Base-by-base conservation (phyloP, 2,329 filamentous ascomycete species). In the Arthrobotrys pseudoclavata region DNA sequence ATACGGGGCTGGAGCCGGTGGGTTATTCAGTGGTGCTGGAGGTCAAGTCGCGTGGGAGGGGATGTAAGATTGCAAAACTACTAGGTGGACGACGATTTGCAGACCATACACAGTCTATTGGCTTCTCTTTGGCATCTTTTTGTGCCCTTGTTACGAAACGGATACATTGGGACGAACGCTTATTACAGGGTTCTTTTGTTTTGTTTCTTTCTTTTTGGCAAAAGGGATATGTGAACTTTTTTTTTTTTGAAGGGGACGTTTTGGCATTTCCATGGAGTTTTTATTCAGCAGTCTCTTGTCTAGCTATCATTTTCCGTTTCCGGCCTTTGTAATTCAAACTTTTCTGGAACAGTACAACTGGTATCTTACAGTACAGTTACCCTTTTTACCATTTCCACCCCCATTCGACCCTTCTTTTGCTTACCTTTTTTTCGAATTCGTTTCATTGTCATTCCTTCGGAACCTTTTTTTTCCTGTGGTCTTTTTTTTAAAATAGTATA, bases 191-290 rank as follows among this genome's bases (percentile, higher is more conserved):
- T 48, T 63, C 26, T 9, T 50, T 24, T 24, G 24, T 24, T 13
- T 13, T 50, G 9, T 50, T 50, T 34, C 9, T 63, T 50, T 20
- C n/a, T 48, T 48, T 31, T 34, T 63, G 31, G 31, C 62, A 42
- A 40, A 24, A 26, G 47, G 47, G 31, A 64, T 20, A 31, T 31
- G 60, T 42, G 18, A 45, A 40, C 37, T 15, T 40, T 9, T 45
- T 45, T 12, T 26, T 6, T 26, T 62, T 62, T 7, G 24, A 63
- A 48, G 52, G 42, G 50, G 22, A 20, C 40, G 37, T 67, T 74
- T 45, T 74, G 47, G 69, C 69, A 74, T 74, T 74, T 74, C 69
- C 31, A 74, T 74, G 69, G 69, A 74, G 69, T 74, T 74, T 63
- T 74, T 68, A 63, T 63, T 60, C 34, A 47, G 29, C 20, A 53